Evolutionary conservation across 306 rosid genomes (phyloP).

Genomic region (Malus sylvestris): DNA sequence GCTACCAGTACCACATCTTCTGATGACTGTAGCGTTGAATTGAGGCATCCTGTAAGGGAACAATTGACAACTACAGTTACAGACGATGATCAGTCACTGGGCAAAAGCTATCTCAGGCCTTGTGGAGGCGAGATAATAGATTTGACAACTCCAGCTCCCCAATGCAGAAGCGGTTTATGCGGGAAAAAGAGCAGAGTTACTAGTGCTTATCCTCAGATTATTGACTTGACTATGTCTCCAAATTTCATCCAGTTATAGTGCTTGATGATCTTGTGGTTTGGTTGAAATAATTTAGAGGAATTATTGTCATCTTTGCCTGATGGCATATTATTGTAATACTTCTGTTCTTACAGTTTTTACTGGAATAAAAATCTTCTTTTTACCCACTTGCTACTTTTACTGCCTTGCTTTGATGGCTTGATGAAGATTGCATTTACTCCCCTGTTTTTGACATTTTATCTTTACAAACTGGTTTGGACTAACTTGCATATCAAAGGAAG

Average conservation of each 20-base stretch:
- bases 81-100: slow-evolving; percentile 7
- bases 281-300: background rate
- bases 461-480: background rate
- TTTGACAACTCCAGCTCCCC: slow-evolving; percentile 72
- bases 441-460: background rate
- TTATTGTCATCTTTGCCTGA: background rate
- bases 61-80: slow-evolving; percentile 9
- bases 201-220: slow-evolving; percentile 30
- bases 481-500: background rate
- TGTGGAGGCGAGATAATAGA: slow-evolving; percentile 60
- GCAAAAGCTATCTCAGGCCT: slow-evolving; percentile 17
- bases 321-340: slow-evolving; percentile 1
- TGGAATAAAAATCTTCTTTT: background rate
- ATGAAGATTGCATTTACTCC: background rate
- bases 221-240: slow-evolving; percentile 77
- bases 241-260: slow-evolving; percentile 51
- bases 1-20: background rate
- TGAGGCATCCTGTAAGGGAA: slow-evolving; percentile 23
- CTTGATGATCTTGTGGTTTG: background rate
- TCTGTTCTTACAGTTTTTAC: background rate
- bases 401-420: background rate
- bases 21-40: slow-evolving; percentile 7
- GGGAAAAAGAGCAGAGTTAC: slow-evolving; percentile 53
- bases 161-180: slow-evolving; percentile 35
- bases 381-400: background rate